Base-by-base conservation (phyloP, 768 basidiomycete species). In the Rhizopogon salebrosus region DNA sequence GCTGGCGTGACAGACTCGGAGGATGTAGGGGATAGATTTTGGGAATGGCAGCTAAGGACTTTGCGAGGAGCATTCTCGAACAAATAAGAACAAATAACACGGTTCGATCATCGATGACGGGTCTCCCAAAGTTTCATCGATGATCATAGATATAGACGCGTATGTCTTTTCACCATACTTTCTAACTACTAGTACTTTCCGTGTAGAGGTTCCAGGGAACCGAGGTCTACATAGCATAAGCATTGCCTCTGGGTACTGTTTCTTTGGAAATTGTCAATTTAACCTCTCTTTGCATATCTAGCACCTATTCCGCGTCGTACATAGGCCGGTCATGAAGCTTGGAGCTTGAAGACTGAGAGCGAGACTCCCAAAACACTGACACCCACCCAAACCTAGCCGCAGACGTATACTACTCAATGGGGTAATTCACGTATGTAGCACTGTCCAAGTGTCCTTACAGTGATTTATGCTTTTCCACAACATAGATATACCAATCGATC, bases 401-500 rank as follows among this genome's bases (percentile, higher is more conserved):
- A 60, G 14, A 63, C 62, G 37, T 73, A 72, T 49, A 63, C 70
- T 37, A 58, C 74, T 35, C 73, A 75, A 53, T 75, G 74, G 74
- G 68, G 68, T 45, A 65, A 65, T 54, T 52, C 59, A 52, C 74
- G 74, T 75, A 58, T 54, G 73, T 60, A 10, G 4, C 26, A 5
- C n/a, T 38, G 54, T 29, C 20, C 53, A 51, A 6, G 6, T 50
- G 43, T 31, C 38, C 41, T 42, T 35, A 11, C 24, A 52, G 35
- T 26, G 8, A 13, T 51, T 39, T 5, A 18, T 23, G 42, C 52
- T n/a, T 41, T 50, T 46, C 53, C 42, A 34, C 58, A 38, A 51
- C 46, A 10, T 59, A 82, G 83, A 80, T 56, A 84, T 84, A 27
- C 79, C 82, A 10, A 84, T 85, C 49, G 83, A 86, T 62, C 83